These are phyloP conservation scores for Catunica adiposa DNA, from an alignment of 2,329 filamentous ascomycete genomes.

Conservation along the genomic window DNA sequence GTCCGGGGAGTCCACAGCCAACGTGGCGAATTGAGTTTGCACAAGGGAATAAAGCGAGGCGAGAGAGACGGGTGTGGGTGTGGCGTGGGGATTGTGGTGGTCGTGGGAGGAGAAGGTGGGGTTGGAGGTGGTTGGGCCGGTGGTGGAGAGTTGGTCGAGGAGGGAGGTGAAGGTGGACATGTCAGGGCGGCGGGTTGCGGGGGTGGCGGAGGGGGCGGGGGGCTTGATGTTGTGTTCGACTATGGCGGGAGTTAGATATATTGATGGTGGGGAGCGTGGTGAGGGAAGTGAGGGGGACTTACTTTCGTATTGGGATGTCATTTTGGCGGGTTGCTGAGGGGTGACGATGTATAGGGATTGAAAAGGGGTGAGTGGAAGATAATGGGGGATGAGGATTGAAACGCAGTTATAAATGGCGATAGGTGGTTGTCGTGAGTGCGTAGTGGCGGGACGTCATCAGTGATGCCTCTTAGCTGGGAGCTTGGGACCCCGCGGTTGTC, in stretches of 20 bases:
- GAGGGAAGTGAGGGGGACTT: constrained; percentile 14
- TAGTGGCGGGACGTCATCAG: neutral
- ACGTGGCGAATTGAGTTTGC: constrained; percentile 40
- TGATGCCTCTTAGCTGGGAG: neutral
- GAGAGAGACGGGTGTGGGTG: constrained; percentile 43
- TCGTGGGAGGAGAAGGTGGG: constrained; percentile 16
- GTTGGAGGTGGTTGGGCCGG: constrained; percentile 20
- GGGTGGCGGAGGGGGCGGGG: constrained; percentile 20
- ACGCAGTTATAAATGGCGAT: neutral
- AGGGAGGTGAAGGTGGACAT: constrained; percentile 47
- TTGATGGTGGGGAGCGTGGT: constrained; percentile 12
- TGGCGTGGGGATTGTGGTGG: constrained; percentile 38
- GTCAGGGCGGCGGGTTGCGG: constrained; percentile 35
- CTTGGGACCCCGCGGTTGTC: neutral
- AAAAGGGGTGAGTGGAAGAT: neutral
- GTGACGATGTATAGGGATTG: neutral
- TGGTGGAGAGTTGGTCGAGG: constrained; percentile 33
- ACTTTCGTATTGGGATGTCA: constrained; percentile 44
- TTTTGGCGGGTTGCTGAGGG: constrained; percentile 20
- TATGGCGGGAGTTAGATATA: constrained; percentile 19
- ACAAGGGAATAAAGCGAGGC: constrained; percentile 41
- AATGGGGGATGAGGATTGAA: neutral
- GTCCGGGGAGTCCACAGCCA: constrained; percentile 32
- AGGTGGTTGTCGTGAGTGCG: neutral
- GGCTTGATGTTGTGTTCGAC: constrained; percentile 36